These are phyloP conservation scores for Suillus ampliporus DNA, from an alignment of 768 basidiomycete species.

Conservation along the genomic window DNA sequence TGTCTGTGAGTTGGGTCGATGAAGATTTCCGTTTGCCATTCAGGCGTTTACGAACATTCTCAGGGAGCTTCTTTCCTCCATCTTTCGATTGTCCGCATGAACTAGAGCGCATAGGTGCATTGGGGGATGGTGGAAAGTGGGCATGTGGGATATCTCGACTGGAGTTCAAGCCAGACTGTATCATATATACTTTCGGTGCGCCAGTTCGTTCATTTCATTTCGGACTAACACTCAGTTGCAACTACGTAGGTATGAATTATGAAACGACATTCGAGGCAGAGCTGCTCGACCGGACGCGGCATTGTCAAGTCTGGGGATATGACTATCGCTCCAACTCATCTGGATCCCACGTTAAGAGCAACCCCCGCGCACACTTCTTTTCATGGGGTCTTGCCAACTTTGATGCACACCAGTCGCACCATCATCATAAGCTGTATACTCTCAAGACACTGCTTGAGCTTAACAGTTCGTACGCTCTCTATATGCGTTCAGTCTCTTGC, in stretches of 20 bases:
- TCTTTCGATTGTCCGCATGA: constrained; percentile 51
- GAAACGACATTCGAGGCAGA: constrained; percentile 71
- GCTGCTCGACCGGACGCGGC: constrained; percentile 50
- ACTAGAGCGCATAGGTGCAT: constrained; percentile 47
- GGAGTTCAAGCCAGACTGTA: constrained; percentile 56
- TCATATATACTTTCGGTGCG: constrained; percentile 67
- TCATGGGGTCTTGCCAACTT: constrained; percentile 45
- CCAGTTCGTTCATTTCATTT: neutral
- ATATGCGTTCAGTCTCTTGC: constrained; percentile 6
- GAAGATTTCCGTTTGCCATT: neutral
- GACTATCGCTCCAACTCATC: constrained; percentile 49
- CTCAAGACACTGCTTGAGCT: constrained; percentile 49
- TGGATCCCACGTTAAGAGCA: constrained; percentile 38
- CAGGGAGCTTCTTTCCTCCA: constrained; percentile 54
- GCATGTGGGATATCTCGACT: constrained; percentile 66
- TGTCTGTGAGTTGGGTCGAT: constrained; percentile 48
- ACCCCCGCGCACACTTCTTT: constrained; percentile 47
- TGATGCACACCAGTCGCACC: constrained; percentile 41
- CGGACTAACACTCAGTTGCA: neutral
- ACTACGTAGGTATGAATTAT: constrained; percentile 50
- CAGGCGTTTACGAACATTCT: constrained; percentile 10
- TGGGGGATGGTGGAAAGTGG: constrained; percentile 77
- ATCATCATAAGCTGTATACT: constrained; percentile 48
- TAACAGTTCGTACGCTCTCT: constrained; percentile 41
- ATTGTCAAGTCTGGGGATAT: constrained; percentile 67